Evolutionary conservation across 139 green algal genomes (phyloP).

Genomic region (Microglena sp.): DNA sequence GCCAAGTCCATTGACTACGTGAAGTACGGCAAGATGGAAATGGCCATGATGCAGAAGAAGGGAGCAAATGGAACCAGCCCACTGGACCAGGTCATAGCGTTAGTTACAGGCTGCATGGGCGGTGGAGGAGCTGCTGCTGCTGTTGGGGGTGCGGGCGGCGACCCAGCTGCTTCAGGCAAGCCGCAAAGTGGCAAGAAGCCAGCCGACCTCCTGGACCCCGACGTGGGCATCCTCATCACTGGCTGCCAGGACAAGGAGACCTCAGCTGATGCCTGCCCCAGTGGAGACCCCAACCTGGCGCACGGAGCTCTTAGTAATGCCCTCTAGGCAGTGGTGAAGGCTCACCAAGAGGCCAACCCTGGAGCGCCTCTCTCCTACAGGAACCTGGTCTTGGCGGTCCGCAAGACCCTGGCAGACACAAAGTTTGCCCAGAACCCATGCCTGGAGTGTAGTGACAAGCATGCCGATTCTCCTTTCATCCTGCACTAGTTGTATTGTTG

Average conservation of each 20-base stretch:
- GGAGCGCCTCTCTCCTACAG: not conserved
- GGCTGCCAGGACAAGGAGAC: slow-evolving; percentile 50
- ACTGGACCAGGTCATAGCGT: too few relatives aligned
- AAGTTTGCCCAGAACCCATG: slow-evolving; percentile 54
- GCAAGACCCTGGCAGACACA: slow-evolving; percentile 29
- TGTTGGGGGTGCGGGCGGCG: not conserved
- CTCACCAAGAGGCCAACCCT: not conserved
- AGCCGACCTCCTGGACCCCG: not conserved
- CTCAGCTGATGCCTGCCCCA: slow-evolving; percentile 49
- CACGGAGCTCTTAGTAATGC: slow-evolving; percentile 51
- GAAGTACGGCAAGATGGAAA: too few relatives aligned
- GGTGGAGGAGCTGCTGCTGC: not conserved
- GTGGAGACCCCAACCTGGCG: slow-evolving; percentile 35
- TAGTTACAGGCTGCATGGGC: too few relatives aligned
- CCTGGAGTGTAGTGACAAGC: slow-evolving; percentile 41
- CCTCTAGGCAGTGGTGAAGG: slow-evolving; percentile 13
- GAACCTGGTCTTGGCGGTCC: slow-evolving; percentile 37
- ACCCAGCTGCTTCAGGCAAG: not conserved
- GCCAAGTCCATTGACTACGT: too few relatives aligned
- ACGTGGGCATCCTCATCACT: slow-evolving; percentile 52
- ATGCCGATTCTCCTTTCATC: slow-evolving; percentile 46
- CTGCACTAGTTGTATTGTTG: too few relatives aligned
- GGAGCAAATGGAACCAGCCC: too few relatives aligned
- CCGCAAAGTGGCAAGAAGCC: not conserved
- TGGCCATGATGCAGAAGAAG: too few relatives aligned